Evolutionary conservation across 768 basidiomycete species (phyloP).

Genomic region (Hericium alpestre): DNA sequence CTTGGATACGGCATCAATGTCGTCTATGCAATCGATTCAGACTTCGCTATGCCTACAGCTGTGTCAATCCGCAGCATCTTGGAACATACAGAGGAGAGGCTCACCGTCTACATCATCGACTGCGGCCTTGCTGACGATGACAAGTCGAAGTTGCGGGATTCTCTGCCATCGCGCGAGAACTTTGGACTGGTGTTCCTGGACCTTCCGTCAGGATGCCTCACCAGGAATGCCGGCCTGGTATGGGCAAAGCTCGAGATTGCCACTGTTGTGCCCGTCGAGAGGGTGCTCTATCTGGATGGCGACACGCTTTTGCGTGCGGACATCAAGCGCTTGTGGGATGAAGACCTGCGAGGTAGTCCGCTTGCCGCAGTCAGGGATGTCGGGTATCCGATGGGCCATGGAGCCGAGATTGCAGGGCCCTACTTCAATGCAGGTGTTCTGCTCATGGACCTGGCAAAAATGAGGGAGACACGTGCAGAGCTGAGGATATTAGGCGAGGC

Average conservation of each 20-base stretch:
- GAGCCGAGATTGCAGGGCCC: constrained; percentile 16
- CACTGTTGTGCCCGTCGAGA: constrained; percentile 35
- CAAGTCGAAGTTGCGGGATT: constrained; percentile 21
- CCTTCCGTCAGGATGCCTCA: constrained; percentile 17
- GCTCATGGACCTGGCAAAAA: constrained; percentile 35
- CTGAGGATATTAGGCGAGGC: constrained; percentile 18
- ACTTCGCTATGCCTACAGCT: constrained; percentile 38
- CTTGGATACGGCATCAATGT: constrained; percentile 40
- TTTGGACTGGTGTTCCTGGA: constrained; percentile 34
- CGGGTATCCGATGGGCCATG: constrained; percentile 39
- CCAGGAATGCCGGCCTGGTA: constrained; percentile 19
- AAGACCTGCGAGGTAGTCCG: constrained; percentile 29
- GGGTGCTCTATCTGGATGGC: constrained; percentile 42
- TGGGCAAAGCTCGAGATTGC: constrained; percentile 44
- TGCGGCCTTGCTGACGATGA: constrained; percentile 31
- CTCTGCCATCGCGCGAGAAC: constrained; percentile 19
- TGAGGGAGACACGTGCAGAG: constrained; percentile 20
- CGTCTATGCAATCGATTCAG: constrained; percentile 31
- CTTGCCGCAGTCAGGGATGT: constrained; percentile 39
- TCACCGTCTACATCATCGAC: constrained; percentile 42
- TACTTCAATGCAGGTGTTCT: constrained; percentile 53
- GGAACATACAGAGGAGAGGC: constrained; percentile 24
- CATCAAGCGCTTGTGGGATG: constrained; percentile 33
- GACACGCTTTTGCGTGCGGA: constrained; percentile 37
- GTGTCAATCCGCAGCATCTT: constrained; percentile 36